Base-by-base conservation (phyloP, 2,329 filamentous ascomycete species). In the Claviceps arundinis region DNA sequence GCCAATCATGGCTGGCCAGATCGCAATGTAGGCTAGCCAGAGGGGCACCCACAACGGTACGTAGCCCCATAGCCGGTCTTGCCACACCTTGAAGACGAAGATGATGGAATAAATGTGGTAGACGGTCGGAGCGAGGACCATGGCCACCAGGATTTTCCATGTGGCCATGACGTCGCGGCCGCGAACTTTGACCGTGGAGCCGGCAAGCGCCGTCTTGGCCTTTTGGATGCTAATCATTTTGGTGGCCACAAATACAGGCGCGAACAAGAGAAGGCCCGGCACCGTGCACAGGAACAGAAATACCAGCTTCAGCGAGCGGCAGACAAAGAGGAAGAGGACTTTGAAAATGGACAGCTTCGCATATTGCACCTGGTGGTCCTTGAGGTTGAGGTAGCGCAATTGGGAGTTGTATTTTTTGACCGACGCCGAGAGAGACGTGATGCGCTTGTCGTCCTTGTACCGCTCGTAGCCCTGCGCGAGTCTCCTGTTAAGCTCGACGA, bases 331-430 rank as follows among this genome's bases (percentile, higher is more conserved):
- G 50, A 83, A 75, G 37, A 94, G 73, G 46, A 95, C 87, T 58
- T 81, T 84, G 57, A 82, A 71, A 57, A 87, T 81, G 14, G 87
- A 87, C 72, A 94, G 85, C 62, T 83, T 89, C 52, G 87, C 88
- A 64, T 96, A 95, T 63, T 90, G 84, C 34, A 98, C 87, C 71
- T 97, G 91, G 65, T 97, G 91, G 64, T 98, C 91, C 54, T 88
- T 85, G 55, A 97, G 80, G 60, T 88, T 89, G 51, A 98, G 77
- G 57, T 91, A 85, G 52, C 86, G 83, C 40, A 97, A 80, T 64
- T 90, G 81, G 58, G 82, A 81, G 71, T 97, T 96, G 74, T 97
- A 98, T 50, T 82, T 78, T 56, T 83, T 81, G 55, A 97, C 87
- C 5, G 83, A 80, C 48, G 82, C 78, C 60, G 85, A 85, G 44